Evolutionary conservation across 2,329 filamentous ascomycete species (phyloP), one percentile per base, ranked within the genome.

Genomic region (Dryadomyces quercus-mongolicae): DNA sequence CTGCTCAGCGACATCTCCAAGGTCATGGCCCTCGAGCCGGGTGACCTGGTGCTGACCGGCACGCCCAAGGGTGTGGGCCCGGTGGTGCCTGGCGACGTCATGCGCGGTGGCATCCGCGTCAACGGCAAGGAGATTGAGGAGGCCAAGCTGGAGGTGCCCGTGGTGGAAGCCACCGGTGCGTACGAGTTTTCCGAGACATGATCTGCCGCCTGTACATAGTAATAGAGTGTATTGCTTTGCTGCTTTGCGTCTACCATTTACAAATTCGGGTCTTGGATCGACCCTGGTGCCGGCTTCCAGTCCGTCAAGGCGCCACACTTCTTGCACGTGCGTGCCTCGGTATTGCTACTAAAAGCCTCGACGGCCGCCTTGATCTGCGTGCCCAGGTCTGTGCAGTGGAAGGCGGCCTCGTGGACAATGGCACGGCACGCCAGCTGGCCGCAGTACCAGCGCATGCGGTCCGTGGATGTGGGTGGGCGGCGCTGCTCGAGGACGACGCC

Each of bases 291-390:
- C 5, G 87, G 87, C 57, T 80, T 79, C 64, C 80, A 81, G 65
- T 62, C 59, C 53, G 59, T 59, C 38, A 95, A 61, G 55, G 74
- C 73, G 21, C 91, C 90, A 69, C 93, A 98, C 34, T 74, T 77
- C 61, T 75, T 74, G 69, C 93, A 98, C 56, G 71, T 90, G 67
- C 92, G 81, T 69, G 79, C 81, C 56, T 80, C 74, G 55, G 82
- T 77, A 53, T 70, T 81, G 1, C 67, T 76, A 68, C 83, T 85
- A 69, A 97, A 97, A 20, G 74, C 76, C 69, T 95, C 82, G 42
- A 97, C 92, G 8, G 88, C 91, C 52, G 81, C 81, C 75, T 96
- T 97, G 65, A 98, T 92, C 80, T 97, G 93, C 22, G 86, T 92
- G 20, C 92, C 92, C 59, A 97, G 71, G 71, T 97, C 86, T 38